Evolutionary conservation across 2,329 filamentous ascomycete species (phyloP).

Genomic region (Paecilomyces niveus): DNA sequence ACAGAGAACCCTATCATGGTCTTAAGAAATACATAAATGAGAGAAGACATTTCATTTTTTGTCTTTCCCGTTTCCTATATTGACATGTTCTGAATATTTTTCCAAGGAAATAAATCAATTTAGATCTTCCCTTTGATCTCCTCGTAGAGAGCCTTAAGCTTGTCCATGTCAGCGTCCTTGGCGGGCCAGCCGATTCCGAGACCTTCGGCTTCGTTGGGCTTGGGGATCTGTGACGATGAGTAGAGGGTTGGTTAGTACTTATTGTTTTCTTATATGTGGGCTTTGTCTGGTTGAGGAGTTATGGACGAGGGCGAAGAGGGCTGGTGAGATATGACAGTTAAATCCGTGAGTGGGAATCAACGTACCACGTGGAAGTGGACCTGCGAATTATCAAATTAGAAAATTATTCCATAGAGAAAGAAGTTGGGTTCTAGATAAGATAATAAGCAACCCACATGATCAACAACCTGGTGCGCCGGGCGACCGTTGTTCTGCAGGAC

Average conservation of each 20-base stretch:
- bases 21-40: neutral
- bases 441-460: slow-evolving; percentile 60
- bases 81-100: neutral
- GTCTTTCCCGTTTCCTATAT: neutral
- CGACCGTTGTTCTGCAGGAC: slow-evolving; percentile 93
- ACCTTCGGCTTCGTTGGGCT: slow-evolving; percentile 77
- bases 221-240: slow-evolving; percentile 63
- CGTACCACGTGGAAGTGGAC: slow-evolving; percentile 90
- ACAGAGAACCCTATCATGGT: no score
- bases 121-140: slow-evolving; percentile 89
- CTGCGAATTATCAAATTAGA: slow-evolving; percentile 32
- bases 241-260: neutral
- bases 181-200: slow-evolving; percentile 74
- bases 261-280: neutral
- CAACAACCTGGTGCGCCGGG: slow-evolving; percentile 85
- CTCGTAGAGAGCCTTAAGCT: slow-evolving; percentile 70
- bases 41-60: neutral
- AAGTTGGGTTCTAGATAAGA: slow-evolving; percentile 2
- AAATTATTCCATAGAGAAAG: neutral
- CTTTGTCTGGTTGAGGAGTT: neutral
- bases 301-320: neutral
- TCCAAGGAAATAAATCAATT: slow-evolving; percentile 5
- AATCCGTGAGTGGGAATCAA: neutral
- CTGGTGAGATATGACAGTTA: neutral
- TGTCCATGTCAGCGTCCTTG: slow-evolving; percentile 69